Evolutionary conservation across 1,284 basidiomycete genomes (phyloP).

Genomic region (Fomitopsis pinicola): DNA sequence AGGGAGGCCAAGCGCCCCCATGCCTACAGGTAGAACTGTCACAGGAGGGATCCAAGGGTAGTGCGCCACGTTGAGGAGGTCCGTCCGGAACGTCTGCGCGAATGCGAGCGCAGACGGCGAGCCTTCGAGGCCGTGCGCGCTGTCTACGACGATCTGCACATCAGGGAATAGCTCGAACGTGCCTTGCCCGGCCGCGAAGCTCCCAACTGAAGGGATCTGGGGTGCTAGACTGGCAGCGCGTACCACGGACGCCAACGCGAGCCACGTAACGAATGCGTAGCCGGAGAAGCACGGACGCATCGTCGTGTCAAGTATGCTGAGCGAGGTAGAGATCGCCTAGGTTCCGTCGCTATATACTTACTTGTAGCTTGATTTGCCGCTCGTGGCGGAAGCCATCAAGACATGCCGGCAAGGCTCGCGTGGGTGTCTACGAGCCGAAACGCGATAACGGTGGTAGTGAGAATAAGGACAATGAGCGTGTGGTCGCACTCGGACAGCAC

Average conservation of each 20-base stretch:
- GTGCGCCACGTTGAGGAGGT: slow-evolving; percentile 23
- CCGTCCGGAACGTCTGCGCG: slow-evolving; percentile 28
- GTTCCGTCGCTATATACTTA: neutral
- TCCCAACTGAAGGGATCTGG: slow-evolving; percentile 23
- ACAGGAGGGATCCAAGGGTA: slow-evolving; percentile 11
- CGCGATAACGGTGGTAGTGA: too few relatives aligned
- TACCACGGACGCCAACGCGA: neutral
- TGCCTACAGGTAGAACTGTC: slow-evolving; percentile 8
- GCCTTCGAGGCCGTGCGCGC: slow-evolving; percentile 14
- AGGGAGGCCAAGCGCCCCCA: slow-evolving; percentile 6
- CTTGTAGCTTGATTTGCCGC: too few relatives aligned
- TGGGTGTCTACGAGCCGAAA: too few relatives aligned
- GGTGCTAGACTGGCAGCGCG: slow-evolving; percentile 9
- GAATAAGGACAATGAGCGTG: too few relatives aligned
- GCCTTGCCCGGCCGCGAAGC: slow-evolving; percentile 12
- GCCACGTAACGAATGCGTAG: neutral
- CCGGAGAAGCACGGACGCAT: neutral
- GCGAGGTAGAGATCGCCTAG: too few relatives aligned
- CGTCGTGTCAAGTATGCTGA: too few relatives aligned
- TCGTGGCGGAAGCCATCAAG: too few relatives aligned
- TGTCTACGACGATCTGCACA: slow-evolving; percentile 21
- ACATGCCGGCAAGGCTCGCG: too few relatives aligned
- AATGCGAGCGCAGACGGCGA: slow-evolving; percentile 25
- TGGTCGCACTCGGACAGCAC: too few relatives aligned
- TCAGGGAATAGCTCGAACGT: slow-evolving; percentile 14